Base-by-base conservation (phyloP, 1,284 basidiomycete genomes). In the Wolfiporia cocos region DNA sequence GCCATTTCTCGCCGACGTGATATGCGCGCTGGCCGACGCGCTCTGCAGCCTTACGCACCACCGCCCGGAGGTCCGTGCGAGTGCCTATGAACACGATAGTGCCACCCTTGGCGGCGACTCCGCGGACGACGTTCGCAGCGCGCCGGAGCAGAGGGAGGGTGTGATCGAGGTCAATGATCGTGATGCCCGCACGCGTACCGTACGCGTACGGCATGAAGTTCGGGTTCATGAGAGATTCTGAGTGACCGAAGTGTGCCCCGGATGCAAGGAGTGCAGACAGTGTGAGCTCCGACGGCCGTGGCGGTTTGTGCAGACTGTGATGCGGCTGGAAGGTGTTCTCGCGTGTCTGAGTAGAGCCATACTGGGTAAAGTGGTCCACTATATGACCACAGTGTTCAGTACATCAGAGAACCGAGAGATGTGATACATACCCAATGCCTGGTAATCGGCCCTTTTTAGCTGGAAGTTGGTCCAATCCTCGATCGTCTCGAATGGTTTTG, bases 141-240 rank as follows among this genome's bases (percentile, higher is more conserved):
- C 94, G 84, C 22, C 92, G 83, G 17, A 99, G 75, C 45, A 94
- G 81, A 4, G 93, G 92, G 1, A 99, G 71, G 0, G 96, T 98
- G 52, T 89, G 86, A 62, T 98, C 92, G 28, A 99, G 74, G 65
- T 99, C 93, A 62, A 99, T 98, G 62, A 98, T 78, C 39, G 91
- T 91, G 47, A 97, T 78, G 12, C 87, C 91, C 26, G 92, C 81
- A 41, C 96, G 88, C 19, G 80, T 81, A 47, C 95, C 96, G 61
- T 98, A 98, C 34, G 95, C 84, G 61, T 92, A 94, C n/a, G 94
- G 91, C 52, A 86, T 75, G 59, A 91, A 94, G 51, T 92, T 83
- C 15, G 89, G 84, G 62, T 90, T 84, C 71, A 95, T 85, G 49
- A 89, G 78, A 2, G 82, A 74, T 37, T 79, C 76, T 20, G 85